Conservation (phyloP, 2,329 filamentous ascomycete species). For the Colletotrichum sp. region DNA sequence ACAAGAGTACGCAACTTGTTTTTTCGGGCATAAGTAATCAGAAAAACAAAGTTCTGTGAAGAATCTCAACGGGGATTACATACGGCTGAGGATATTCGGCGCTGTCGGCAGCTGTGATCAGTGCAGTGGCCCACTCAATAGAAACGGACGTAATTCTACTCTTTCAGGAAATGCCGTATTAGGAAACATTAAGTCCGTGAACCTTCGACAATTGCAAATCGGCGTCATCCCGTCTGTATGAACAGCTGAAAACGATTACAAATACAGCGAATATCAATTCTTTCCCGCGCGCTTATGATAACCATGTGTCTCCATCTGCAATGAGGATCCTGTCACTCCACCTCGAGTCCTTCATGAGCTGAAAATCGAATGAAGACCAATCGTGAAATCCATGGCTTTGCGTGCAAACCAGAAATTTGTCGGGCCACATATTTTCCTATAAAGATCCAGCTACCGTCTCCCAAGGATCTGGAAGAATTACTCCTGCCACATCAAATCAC, state of each 20-base stretch:
- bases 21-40: neutral
- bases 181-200: neutral
- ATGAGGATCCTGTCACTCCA: rapidly evolving
- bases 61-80: neutral
- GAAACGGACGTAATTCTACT: neutral
- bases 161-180: neutral
- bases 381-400: neutral
- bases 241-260: neutral
- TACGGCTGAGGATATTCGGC: rapidly evolving
- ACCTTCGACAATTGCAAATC: neutral
- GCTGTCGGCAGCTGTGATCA: neutral
- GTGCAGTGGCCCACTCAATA: neutral
- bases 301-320: rapidly evolving
- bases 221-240: rapidly evolving
- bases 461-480: rapidly evolving
- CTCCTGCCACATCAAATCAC: neutral
- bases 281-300: rapidly evolving
- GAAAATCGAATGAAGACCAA: rapidly evolving
- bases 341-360: rapidly evolving
- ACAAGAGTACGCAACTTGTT: neutral
- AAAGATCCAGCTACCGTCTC: neutral
- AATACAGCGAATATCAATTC: neutral
- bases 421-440: rapidly evolving
- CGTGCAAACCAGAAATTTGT: neutral
- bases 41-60: rapidly evolving